Base-by-base conservation (phyloP, 306 rosid genomes). In the Medicago lupulina region DNA sequence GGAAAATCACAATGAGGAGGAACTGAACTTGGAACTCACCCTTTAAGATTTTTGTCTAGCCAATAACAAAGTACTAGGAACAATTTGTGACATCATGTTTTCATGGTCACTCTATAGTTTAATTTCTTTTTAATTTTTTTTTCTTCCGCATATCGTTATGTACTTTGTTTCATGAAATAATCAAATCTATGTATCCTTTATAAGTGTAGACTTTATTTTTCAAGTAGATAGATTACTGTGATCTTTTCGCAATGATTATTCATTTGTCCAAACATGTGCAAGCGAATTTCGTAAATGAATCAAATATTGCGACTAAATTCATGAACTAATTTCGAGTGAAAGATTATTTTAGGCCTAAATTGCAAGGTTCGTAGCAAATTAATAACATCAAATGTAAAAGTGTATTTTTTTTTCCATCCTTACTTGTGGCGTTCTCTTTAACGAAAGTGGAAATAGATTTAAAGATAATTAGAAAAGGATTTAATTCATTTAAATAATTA, bases 51-150 rank as follows among this genome's bases (percentile, higher is more conserved):
- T 12, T 0, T 12, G 2, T 25, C 10, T 25, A 25, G 5, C 15
- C 11, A 57, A 57, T 21, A 53, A 54, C 5, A 50, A 1, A 8
- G 9, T 9, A 57, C 4, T 28, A 15, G 46, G 6, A 12, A 15
- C 21, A 34, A 31, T 11, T 59, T 59, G 41, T 61, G 67, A 62
- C 65, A 25, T 59, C 17, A 25, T 59, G 39, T 25, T 58, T 58
- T 11, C 9, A 14, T 25, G 40, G 40, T 28, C 40, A 25, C 5
- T 25, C 5, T 25, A 59, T 13, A 7, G 13, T 62, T 62, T 34
- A 62, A 62, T 62, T 8, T 34, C 12, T 11, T 18, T 21, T 19
- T 3, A 1, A 19, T 61, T 14, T 21, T 61, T 61, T 11, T 7
- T 10, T 61, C 31, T 61, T 31, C 1, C 7, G 9, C 19, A 2